Evolutionary conservation across 2,329 filamentous ascomycete species (phyloP).

Genomic region (Xylaria sp.): DNA sequence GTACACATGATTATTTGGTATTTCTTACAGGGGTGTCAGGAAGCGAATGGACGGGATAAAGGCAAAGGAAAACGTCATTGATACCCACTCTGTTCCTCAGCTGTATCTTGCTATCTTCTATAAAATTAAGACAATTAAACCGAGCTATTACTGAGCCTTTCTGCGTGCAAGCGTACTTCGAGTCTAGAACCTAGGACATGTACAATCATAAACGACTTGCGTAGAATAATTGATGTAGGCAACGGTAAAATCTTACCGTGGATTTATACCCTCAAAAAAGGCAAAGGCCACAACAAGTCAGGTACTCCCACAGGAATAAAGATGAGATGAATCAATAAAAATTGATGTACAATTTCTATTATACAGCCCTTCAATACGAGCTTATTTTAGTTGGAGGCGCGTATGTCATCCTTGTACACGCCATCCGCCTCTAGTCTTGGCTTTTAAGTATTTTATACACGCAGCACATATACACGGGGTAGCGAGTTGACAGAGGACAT

Average conservation of each 20-base stretch:
- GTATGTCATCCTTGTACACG: slow-evolving; percentile 1
- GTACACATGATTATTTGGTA: not conserved
- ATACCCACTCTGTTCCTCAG: slow-evolving; percentile 30
- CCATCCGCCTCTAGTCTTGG: slow-evolving; percentile 8
- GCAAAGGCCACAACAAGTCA: not conserved
- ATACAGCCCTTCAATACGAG: slow-evolving; percentile 14
- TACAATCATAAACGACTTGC: not conserved
- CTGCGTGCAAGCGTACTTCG: not conserved
- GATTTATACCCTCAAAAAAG: not conserved
- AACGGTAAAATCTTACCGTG: not conserved
- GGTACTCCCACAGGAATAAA: not conserved
- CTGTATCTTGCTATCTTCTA: slow-evolving; percentile 14
- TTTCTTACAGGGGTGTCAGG: not conserved
- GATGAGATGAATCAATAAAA: not conserved
- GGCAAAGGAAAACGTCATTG: slow-evolving; percentile 13
- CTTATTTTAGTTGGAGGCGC: not conserved
- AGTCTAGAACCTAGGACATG: not conserved
- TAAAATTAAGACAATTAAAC: not conserved
- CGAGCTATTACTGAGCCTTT: not conserved
- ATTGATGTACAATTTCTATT: slow-evolving; percentile 29
- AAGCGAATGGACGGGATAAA: not conserved
- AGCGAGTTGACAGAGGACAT: slow-evolving; percentile 4
- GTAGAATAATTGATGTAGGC: not conserved
- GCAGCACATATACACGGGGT: slow-evolving; percentile 27
- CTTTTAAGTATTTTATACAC: slow-evolving; percentile 19